Percentiles rank a stretch among this genome's conserved stretches.
Evolutionary conservation across 176 grass and related monocot species (phyloP).

Genomic region (Bothriochloa decipiens): DNA sequence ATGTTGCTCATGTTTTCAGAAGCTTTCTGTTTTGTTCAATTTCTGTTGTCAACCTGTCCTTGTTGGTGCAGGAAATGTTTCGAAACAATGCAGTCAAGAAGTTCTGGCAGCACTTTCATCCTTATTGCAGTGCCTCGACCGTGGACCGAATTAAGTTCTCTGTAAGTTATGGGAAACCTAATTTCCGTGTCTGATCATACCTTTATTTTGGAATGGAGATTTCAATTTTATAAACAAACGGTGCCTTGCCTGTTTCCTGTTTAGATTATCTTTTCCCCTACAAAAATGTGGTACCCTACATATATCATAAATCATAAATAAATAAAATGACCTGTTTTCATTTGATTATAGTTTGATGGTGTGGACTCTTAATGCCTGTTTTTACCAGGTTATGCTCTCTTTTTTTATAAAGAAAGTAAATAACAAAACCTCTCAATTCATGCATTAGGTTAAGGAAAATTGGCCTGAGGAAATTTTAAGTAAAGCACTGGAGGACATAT

Average conservation of each 20-base stretch:
- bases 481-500: conserved; percentile 83
- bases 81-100: conserved; percentile 70
- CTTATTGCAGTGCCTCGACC: conserved; percentile 56
- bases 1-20: conserved; percentile 20
- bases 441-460: conserved; percentile 63
- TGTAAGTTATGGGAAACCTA: conserved; percentile 50
- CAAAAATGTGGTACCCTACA: conserved; percentile 6
- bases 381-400: conserved; percentile 26
- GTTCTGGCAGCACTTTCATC: conserved; percentile 88
- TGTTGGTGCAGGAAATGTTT: conserved; percentile 73
- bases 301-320: conserved; percentile 13
- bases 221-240: not conserved
- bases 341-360: not conserved
- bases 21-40: not conserved
- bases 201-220: conserved; percentile 20
- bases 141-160: conserved; percentile 60
- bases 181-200: conserved; percentile 1
- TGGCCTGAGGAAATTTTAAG: conserved; percentile 80
- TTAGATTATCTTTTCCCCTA: not conserved
- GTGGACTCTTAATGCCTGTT: not conserved
- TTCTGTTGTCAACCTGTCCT: conserved; percentile 2
- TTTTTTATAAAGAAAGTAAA: not conserved
- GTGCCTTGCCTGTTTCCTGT: conserved; percentile 2
- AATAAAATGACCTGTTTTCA: not conserved
- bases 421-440: conserved; percentile 19